A percentile compares a stretch with the other conserved stretches of the same genome.
These are phyloP conservation scores for Perkinsus olseni DNA, from an alignment of 169 alveolate genomes.

Conservation along the genomic window DNA sequence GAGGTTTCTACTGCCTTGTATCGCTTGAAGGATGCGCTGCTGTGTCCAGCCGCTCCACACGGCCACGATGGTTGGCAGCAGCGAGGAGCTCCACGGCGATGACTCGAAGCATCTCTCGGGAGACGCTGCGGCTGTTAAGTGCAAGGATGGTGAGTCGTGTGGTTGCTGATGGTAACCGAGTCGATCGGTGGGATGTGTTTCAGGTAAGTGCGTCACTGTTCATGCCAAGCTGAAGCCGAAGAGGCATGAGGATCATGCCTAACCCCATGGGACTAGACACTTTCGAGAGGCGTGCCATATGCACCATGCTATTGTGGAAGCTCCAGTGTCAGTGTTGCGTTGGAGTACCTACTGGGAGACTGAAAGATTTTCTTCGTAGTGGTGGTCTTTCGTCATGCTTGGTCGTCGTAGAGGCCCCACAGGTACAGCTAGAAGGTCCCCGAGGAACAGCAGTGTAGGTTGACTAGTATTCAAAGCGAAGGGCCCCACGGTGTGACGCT, in stretches of 20 bases:
- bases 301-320: not conserved
- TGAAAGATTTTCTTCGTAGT: not conserved
- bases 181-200: not conserved
- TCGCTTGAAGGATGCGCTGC: not conserved
- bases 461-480: not conserved
- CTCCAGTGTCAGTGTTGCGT: not conserved
- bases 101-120: not conserved
- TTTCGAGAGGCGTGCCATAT: not conserved
- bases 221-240: not conserved
- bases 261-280: no score
- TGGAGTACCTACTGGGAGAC: not conserved
- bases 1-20: not conserved
- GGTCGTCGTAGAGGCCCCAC: not conserved
- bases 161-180: no score
- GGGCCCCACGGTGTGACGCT: not conserved
- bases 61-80: not conserved
- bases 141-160: not conserved
- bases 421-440: not conserved
- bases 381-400: not conserved
- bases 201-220: not conserved
- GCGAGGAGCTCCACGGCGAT: not conserved
- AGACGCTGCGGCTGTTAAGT: not conserved
- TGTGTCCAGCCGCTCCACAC: not conserved
- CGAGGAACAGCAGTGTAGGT: not conserved
- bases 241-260: no score